Conservation (phyloP, 78 protist genomes). For the Pirum gemmata region DNA sequence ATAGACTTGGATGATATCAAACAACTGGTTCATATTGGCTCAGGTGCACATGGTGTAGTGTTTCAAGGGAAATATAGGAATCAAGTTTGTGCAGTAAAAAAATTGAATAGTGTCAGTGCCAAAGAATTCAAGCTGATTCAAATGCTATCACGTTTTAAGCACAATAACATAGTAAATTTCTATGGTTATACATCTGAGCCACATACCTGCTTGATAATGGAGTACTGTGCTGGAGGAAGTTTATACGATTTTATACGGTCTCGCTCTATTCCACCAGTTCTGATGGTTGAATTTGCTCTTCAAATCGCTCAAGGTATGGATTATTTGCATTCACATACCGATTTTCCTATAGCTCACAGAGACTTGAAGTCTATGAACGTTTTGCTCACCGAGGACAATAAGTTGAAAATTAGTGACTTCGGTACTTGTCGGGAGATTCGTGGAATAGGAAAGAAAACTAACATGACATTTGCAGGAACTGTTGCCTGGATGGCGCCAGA, state of each 20-base stretch:
- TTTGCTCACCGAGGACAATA: not conserved
- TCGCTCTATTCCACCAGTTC: not conserved
- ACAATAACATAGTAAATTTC: not conserved
- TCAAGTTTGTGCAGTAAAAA: not conserved
- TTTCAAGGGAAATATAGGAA: not conserved
- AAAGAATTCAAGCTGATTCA: not conserved
- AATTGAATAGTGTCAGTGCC: not conserved
- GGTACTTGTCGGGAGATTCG: not conserved
- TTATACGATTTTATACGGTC: not conserved
- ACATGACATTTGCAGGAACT: slow-evolving; percentile 14
- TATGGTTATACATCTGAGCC: not conserved
- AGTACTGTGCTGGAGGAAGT: not conserved
- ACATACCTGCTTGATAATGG: not conserved
- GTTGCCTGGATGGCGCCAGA: slow-evolving; percentile 24
- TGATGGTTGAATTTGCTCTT: not conserved
- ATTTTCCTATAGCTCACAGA: not conserved
- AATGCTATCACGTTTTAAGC: not conserved
- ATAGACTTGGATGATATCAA: not conserved
- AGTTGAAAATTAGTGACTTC: not conserved
- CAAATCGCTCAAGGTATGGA: not conserved
- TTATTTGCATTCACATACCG: not conserved
- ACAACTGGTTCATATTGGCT: not conserved
- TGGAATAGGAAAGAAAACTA: not conserved
- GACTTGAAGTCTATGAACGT: slow-evolving; percentile 14
- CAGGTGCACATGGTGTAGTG: not conserved